Evolutionary conservation across 2,329 filamentous ascomycete genomes (phyloP).

Genomic region (Nothomitra cinnamomea): DNA sequence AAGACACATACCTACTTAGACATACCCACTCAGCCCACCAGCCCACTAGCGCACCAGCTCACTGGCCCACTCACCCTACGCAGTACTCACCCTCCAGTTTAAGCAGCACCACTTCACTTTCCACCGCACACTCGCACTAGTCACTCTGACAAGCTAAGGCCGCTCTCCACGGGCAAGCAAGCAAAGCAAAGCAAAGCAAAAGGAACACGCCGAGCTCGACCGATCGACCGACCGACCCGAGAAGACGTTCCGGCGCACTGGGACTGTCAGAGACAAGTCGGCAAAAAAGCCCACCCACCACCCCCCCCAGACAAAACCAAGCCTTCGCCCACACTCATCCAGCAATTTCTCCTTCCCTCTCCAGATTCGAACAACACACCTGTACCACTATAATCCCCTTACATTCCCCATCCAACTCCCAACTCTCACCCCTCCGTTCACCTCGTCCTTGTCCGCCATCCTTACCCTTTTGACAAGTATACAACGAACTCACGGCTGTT

Average conservation of each 20-base stretch:
- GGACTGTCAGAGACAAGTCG: background rate
- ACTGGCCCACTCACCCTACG: no score
- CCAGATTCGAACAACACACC: background rate
- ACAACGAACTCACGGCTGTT: background rate
- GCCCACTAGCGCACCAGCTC: no score
- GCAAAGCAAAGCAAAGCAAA: background rate
- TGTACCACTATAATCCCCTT: background rate
- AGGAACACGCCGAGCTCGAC: slow-evolving; percentile 1
- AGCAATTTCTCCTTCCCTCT: background rate
- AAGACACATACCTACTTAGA: no score
- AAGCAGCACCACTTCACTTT: background rate
- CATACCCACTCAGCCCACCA: no score
- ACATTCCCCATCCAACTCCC: background rate
- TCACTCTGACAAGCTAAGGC: background rate
- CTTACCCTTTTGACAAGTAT: background rate
- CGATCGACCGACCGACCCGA: background rate
- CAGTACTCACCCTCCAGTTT: no score
- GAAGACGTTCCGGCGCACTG: background rate
- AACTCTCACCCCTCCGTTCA: background rate
- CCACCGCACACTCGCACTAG: background rate
- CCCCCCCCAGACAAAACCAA: slow-evolving; percentile 2
- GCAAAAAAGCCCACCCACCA: background rate
- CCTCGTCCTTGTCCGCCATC: background rate
- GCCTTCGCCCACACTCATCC: background rate
- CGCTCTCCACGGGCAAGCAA: background rate